These are phyloP conservation scores for Starmerella apis DNA, from an alignment of 805 yeast species.

Conservation along the genomic window DNA sequence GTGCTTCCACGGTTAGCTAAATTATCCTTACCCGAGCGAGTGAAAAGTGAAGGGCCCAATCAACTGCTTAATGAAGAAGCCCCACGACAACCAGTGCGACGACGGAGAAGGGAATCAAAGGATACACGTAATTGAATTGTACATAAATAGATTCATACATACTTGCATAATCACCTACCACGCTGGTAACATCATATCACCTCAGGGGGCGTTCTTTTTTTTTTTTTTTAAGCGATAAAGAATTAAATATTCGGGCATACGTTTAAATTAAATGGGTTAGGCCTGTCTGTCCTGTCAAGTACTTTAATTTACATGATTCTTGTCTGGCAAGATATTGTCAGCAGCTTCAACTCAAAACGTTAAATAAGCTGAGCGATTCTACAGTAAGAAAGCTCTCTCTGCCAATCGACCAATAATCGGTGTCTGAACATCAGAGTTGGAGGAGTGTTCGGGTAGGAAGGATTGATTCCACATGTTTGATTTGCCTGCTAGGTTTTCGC, in stretches of 20 bases:
- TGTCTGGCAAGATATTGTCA: not conserved
- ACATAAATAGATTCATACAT: not conserved
- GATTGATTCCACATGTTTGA: not conserved
- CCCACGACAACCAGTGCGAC: not conserved
- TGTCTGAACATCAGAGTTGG: no score
- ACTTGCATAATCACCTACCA: no score
- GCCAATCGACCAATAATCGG: no score
- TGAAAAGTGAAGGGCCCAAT: slow-evolving; percentile 1
- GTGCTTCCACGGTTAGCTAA: slow-evolving; percentile 17
- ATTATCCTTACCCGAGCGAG: slow-evolving; percentile 12
- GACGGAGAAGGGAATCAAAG: not conserved
- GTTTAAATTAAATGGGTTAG: no score
- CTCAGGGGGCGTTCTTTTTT: not conserved
- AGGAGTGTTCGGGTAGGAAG: not conserved
- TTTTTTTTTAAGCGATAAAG: no score
- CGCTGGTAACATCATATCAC: not conserved
- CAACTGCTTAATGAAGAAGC: slow-evolving; percentile 7
- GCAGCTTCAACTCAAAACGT: not conserved
- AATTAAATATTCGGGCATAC: no score
- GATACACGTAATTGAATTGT: not conserved
- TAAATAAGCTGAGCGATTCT: not conserved
- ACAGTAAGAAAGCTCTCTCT: no score
- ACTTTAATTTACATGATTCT: no score
- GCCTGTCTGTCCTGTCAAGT: no score
- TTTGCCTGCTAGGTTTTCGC: not conserved